Conservation (phyloP, 2,329 filamentous ascomycete genomes). For the Colletotrichum orchidophilum region DNA sequence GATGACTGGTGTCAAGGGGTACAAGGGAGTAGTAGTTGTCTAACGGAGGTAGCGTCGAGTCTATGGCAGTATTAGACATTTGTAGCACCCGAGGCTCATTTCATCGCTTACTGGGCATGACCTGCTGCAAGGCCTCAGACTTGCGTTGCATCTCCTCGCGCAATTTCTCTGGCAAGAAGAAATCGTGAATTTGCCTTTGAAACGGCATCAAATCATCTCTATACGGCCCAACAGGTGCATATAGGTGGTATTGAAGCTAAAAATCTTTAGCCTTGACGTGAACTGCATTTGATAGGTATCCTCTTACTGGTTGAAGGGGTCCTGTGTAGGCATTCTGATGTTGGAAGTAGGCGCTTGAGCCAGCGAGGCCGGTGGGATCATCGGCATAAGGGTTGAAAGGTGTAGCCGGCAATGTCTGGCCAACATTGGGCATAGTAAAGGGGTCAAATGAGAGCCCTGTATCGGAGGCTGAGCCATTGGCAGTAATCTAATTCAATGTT, state of each 20-base stretch:
- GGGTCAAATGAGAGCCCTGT: slow-evolving; percentile 67
- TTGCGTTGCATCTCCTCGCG: slow-evolving; percentile 92
- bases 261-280: slow-evolving; percentile 34
- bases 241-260: slow-evolving; percentile 91
- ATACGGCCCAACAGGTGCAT: slow-evolving; percentile 86
- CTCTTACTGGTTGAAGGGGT: slow-evolving; percentile 68
- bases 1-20: slow-evolving; percentile 82
- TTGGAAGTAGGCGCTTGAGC: slow-evolving; percentile 72
- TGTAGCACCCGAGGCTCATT: background rate
- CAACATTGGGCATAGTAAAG: slow-evolving; percentile 68
- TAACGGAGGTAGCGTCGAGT: slow-evolving; percentile 77
- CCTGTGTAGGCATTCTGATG: slow-evolving; percentile 61
- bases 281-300: background rate
- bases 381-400: slow-evolving; percentile 82
- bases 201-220: slow-evolving; percentile 84
- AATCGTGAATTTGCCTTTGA: slow-evolving; percentile 87
- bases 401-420: slow-evolving; percentile 58
- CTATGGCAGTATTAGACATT: slow-evolving; percentile 33
- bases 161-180: slow-evolving; percentile 88
- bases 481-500: slow-evolving; percentile 41
- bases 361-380: slow-evolving; percentile 68
- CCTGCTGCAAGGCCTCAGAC: slow-evolving; percentile 84
- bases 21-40: slow-evolving; percentile 94
- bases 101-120: slow-evolving; percentile 73
- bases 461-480: slow-evolving; percentile 61